Base-by-base conservation (phyloP, 306 rosid genomes). In the Vicia faba region DNA sequence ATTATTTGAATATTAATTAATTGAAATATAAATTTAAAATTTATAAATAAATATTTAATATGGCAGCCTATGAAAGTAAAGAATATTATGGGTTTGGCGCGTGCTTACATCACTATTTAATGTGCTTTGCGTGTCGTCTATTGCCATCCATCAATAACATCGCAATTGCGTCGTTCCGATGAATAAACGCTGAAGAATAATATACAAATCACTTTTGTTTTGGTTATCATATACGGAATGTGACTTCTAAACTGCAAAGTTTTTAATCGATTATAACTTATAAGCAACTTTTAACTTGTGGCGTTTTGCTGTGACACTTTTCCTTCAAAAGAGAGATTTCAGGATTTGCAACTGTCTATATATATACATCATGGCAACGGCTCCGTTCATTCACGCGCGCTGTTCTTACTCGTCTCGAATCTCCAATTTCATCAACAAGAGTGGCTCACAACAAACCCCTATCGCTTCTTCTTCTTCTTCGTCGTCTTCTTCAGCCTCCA, bases 301-400 rank as follows among this genome's bases (percentile, higher is more conserved):
- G 38, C 57, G 61, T 9, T 10, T 9, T 23, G 14, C 36, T 1
- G 19, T 53, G 60, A 5, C 26, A 5, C 38, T 18, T 48, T 48
- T 28, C 51, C 63, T 75, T 51, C 50, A 31, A 51, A 35, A 15
- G 67, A 35, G 62, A 7, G 33, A 61, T 53, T 23, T 26, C 5
- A 53, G 82, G 75, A 53, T 54, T 61, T 14, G 7, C 56, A 29
- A 8, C 16, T 36, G 7, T 51, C 13, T 16, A 18, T 62, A 9
- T 36, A 15, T 43, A 5, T 8, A 36, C 13, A 39, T 26, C 8
- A 81, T 77, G 82, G 82, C 80, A 18, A 65, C 72, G 36, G 61
- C 78, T 4, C 43, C 72, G 25, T 53, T 77, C 26, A 60, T 78
- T 69, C 80, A 65, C 72, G 78, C 80, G 65, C 85, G 58, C 19